phyloP scores from a whole-genome alignment of 257 asterid genomes.

The Ajuga chamaepitys region DNA sequence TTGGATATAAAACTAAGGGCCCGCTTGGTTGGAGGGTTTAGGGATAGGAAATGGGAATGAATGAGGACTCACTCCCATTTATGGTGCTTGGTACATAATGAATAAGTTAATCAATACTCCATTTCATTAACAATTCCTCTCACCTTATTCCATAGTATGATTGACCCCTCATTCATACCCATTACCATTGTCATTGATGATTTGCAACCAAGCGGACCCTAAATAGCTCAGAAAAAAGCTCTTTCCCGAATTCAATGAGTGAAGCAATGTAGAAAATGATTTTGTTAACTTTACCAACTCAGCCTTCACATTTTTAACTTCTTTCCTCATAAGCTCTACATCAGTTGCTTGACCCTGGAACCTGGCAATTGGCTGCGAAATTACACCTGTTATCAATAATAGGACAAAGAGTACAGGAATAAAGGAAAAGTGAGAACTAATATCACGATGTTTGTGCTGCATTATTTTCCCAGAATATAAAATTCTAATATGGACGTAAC shows the following conservation, averaged over 20 bases:
- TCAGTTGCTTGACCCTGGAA: slow-evolving; percentile 98
- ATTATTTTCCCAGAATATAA: slow-evolving; percentile 4
- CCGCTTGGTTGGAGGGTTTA: no score
- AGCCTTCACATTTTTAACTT: slow-evolving; percentile 63
- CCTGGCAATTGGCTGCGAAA: slow-evolving; percentile 75
- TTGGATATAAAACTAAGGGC: background rate
- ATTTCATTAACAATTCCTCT: no score
- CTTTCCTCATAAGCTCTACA: slow-evolving; percentile 82
- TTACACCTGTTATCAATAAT: slow-evolving; percentile 9
- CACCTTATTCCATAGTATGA: no score
- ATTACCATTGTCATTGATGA: no score
- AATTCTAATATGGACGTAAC: background rate
- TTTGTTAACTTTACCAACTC: slow-evolving; percentile 52
- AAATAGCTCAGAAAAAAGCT: background rate
- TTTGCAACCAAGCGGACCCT: no score
- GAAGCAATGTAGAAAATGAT: slow-evolving; percentile 6
- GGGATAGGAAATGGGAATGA: no score
- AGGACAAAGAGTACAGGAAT: background rate
- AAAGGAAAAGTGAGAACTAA: background rate
- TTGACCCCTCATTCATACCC: no score
- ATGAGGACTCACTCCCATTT: no score
- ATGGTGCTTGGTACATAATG: no score
- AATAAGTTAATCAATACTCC: no score
- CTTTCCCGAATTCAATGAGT: background rate
- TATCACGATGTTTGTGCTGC: background rate